phyloP scores from a whole-genome alignment of 1,284 basidiomycete genomes.

The Microbotryum scabiosae region DNA sequence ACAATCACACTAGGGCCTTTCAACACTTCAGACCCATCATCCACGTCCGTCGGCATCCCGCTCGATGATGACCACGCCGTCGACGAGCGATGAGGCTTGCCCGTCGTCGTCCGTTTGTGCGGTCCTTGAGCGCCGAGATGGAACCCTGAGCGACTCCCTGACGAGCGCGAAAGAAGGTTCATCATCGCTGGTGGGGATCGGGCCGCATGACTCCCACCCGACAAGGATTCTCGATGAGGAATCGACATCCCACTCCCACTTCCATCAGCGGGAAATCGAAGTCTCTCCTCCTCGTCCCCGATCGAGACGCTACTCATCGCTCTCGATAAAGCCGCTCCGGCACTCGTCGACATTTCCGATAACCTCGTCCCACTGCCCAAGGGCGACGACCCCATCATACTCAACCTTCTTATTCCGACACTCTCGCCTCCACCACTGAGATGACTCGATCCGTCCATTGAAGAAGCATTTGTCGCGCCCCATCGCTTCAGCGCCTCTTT shows the following conservation, averaged over 20 bases:
- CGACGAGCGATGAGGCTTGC: no score
- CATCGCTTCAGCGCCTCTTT: constrained; percentile 23
- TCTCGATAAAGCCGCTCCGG: neutral
- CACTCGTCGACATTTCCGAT: neutral
- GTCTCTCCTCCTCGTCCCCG: constrained; percentile 1
- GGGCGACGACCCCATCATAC: constrained; percentile 13
- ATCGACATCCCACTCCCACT: constrained; percentile 5
- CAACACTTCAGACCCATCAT: constrained; percentile 17
- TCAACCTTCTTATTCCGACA: constrained; percentile 3
- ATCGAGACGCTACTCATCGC: neutral
- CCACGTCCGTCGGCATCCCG: constrained; percentile 43
- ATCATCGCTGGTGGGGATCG: no score
- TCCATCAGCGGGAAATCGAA: constrained; percentile 12
- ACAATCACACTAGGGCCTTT: constrained; percentile 56
- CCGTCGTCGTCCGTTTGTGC: no score
- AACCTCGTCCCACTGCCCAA: no score
- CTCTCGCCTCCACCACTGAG: neutral
- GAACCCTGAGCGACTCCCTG: constrained; percentile 33
- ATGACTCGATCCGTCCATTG: neutral
- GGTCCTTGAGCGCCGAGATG: no score
- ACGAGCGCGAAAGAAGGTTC: constrained; percentile 3
- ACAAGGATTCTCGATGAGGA: neutral
- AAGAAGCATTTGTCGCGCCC: constrained; percentile 42
- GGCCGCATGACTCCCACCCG: neutral
- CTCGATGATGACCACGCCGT: neutral